Conservation (phyloP, 2,329 filamentous ascomycete genomes). For the Lecanicillium sp. region DNA sequence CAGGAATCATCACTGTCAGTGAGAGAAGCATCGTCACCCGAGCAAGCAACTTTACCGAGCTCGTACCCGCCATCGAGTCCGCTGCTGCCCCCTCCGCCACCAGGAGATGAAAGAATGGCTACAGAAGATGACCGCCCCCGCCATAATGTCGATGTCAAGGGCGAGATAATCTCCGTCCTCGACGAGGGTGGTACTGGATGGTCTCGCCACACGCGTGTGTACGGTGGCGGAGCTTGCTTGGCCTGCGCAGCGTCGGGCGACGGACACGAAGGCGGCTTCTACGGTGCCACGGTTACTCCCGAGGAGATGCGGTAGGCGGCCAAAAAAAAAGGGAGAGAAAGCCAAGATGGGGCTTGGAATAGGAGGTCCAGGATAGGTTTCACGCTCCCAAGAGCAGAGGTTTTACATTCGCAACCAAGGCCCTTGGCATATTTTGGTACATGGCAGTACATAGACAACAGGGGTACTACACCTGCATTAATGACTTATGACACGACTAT, state of each 20-base stretch:
- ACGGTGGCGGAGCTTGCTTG: constrained; percentile 48
- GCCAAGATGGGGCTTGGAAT: background rate
- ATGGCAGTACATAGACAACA: too few relatives aligned
- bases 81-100: constrained; percentile 39
- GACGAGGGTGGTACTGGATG: constrained; percentile 41
- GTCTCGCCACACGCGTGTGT: constrained; percentile 51
- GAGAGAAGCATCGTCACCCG: constrained; percentile 14
- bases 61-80: constrained; percentile 42
- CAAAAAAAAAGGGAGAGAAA: constrained; percentile 1
- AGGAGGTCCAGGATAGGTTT: background rate
- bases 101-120: constrained; percentile 19
- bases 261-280: constrained; percentile 39
- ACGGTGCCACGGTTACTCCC: constrained; percentile 44
- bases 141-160: constrained; percentile 34
- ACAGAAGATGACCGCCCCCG: constrained; percentile 17
- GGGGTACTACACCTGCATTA: too few relatives aligned
- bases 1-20: constrained; percentile 4
- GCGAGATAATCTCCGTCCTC: constrained; percentile 41
- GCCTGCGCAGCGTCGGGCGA: constrained; percentile 42
- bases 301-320: constrained; percentile 36
- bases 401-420: too few relatives aligned
- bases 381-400: too few relatives aligned
- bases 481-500: too few relatives aligned
- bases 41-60: constrained; percentile 29
- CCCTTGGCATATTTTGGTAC: too few relatives aligned